Evolutionary conservation across 129 eudicot species (phyloP).

Genomic region (Kitagawia praeruptora): DNA sequence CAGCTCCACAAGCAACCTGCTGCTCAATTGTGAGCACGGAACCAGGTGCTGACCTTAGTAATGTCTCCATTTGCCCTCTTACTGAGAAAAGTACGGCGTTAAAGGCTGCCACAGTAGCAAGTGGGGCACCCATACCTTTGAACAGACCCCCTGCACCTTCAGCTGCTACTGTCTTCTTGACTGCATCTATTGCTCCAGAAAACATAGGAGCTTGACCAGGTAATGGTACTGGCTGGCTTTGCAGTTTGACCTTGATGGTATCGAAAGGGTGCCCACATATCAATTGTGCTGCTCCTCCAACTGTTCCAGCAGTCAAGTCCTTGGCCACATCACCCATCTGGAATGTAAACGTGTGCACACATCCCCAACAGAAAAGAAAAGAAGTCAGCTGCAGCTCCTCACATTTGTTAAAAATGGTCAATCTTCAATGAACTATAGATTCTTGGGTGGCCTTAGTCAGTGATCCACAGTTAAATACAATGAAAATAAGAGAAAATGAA

Average conservation of each 20-base stretch:
- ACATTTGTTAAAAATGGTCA: background rate
- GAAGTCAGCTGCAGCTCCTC: background rate
- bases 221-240: slow-evolving; percentile 83
- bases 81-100: slow-evolving; percentile 81
- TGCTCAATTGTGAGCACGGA: slow-evolving; percentile 66
- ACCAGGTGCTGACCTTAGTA: slow-evolving; percentile 70
- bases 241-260: slow-evolving; percentile 92
- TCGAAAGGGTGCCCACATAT: slow-evolving; percentile 89
- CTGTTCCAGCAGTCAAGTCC: slow-evolving; percentile 80
- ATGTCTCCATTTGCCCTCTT: slow-evolving; percentile 78
- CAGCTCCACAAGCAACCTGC: slow-evolving; percentile 81
- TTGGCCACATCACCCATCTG: slow-evolving; percentile 94
- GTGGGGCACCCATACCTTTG: slow-evolving; percentile 99
- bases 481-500: background rate
- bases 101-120: slow-evolving; percentile 98
- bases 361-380: background rate
- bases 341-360: background rate
- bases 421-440: background rate
- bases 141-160: slow-evolving; percentile 79
- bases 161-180: slow-evolving; percentile 64
- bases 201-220: slow-evolving; percentile 82
- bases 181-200: slow-evolving; percentile 87
- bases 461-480: background rate
- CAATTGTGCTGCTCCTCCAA: slow-evolving; percentile 92
- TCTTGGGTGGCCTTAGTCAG: background rate